Conservation (phyloP, 225 moss, liverwort and hornwort genomes). For the Lunularia cruciata region DNA sequence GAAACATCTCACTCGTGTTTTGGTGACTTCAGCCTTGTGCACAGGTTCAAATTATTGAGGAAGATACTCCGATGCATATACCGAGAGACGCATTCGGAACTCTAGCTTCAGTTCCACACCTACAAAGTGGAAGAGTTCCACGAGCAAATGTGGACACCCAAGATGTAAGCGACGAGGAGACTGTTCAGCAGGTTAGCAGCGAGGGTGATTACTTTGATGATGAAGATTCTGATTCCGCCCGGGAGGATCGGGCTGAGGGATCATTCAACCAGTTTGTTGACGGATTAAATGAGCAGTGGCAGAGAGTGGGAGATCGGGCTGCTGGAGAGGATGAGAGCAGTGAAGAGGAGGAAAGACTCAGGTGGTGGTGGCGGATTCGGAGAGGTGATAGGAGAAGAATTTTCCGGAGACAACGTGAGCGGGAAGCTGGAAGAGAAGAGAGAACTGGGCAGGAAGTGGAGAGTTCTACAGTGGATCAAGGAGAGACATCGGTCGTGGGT, state of each 20-base stretch:
- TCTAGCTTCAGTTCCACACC: conserved; percentile 69
- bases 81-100: conserved; percentile 77
- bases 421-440: conserved; percentile 34
- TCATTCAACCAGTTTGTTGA: conserved; percentile 46
- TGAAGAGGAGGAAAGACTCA: conserved; percentile 75
- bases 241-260: conserved; percentile 40
- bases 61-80: conserved; percentile 77
- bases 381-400: conserved; percentile 26
- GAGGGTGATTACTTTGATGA: conserved; percentile 71
- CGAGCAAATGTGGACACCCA: conserved; percentile 58
- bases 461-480: conserved; percentile 45
- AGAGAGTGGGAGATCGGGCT: conserved; percentile 47
- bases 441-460: conserved; percentile 44
- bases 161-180: conserved; percentile 80
- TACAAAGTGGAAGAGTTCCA: conserved; percentile 85
- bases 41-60: conserved; percentile 92
- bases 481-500: conserved; percentile 51
- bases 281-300: conserved; percentile 38
- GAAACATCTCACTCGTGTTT: too few species aligned
- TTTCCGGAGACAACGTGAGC: conserved; percentile 2
- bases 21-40: conserved; percentile 70
- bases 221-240: conserved; percentile 67
- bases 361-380: conserved; percentile 61
- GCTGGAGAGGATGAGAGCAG: conserved; percentile 75
- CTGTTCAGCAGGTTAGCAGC: conserved; percentile 50